These are phyloP conservation scores for Aspergillus sojae DNA, from an alignment of 2,329 filamentous ascomycete species.

Conservation along the genomic window DNA sequence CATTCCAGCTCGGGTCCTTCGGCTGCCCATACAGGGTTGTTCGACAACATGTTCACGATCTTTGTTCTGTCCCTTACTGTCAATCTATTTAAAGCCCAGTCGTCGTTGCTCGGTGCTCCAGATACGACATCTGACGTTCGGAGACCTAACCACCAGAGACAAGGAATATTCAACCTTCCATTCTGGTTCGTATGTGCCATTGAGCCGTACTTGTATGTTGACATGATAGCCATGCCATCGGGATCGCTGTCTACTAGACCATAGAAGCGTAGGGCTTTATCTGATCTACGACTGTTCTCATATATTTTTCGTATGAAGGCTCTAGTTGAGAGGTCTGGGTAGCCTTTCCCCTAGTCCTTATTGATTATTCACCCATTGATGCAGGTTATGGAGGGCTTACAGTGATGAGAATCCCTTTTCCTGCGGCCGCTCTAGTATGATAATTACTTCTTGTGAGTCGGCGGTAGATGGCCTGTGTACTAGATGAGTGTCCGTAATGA, in stretches of 20 bases:
- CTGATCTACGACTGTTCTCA: conserved; percentile 28
- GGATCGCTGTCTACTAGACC: conserved; percentile 64
- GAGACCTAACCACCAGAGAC: conserved; percentile 63
- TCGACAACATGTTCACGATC: conserved; percentile 56
- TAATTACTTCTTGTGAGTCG: conserved; percentile 54
- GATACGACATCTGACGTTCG: conserved; percentile 41
- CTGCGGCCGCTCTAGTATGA: conserved; percentile 45
- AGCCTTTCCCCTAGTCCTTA: conserved; percentile 61
- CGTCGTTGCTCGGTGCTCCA: conserved; percentile 27
- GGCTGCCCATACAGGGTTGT: conserved; percentile 45
- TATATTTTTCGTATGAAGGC: conserved; percentile 54
- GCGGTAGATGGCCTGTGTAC: conserved; percentile 60
- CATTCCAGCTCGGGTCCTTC: conserved; percentile 49
- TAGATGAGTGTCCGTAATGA: background rate
- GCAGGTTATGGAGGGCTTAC: conserved; percentile 37
- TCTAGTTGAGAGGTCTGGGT: conserved; percentile 63
- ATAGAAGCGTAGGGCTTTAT: conserved; percentile 48
- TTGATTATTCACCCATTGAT: background rate
- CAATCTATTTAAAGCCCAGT: conserved; percentile 47
- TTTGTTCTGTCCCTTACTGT: conserved; percentile 58
- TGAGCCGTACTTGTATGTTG: conserved; percentile 66
- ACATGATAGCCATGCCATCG: conserved; percentile 64
- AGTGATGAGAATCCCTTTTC: conserved; percentile 59
- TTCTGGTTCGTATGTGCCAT: conserved; percentile 58
- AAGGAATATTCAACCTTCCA: conserved; percentile 47